Conservation (phyloP, 2,329 filamentous ascomycete genomes). For the Talaromyces sp. region DNA sequence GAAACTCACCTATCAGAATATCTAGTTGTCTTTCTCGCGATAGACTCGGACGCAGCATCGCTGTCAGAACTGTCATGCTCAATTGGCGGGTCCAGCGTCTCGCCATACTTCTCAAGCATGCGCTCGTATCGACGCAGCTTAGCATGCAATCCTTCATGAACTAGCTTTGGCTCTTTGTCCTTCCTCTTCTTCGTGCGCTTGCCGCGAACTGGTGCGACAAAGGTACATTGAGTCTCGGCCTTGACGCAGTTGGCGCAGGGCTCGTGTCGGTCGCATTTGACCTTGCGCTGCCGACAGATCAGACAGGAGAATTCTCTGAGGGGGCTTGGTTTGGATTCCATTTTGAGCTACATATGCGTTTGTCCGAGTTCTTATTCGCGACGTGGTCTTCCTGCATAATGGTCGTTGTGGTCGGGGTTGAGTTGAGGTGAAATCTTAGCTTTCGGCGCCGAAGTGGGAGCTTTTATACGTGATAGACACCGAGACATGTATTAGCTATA, state of each 20-base stretch:
- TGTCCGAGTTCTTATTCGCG: too few species aligned
- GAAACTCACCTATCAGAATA: not conserved
- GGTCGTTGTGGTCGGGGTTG: too few species aligned
- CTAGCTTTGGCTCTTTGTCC: too few species aligned
- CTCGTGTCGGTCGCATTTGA: conserved; percentile 39
- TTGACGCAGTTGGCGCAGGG: conserved; percentile 46
- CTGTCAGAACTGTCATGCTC: not conserved
- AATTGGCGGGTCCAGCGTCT: not conserved
- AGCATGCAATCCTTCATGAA: not conserved
- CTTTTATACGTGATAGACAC: too few species aligned
- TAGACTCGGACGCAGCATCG: not conserved
- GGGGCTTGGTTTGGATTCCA: too few species aligned
- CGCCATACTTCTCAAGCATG: not conserved
- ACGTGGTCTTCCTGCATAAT: too few species aligned
- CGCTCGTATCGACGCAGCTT: not conserved
- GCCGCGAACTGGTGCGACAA: conserved; percentile 18
- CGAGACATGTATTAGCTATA: too few species aligned
- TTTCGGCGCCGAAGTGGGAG: too few species aligned
- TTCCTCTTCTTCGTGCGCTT: not conserved
- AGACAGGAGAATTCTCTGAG: conserved; percentile 24
- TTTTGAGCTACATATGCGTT: too few species aligned
- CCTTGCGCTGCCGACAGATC: conserved; percentile 36
- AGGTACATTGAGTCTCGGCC: conserved; percentile 34
- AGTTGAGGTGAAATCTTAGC: too few species aligned
- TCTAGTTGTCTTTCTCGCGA: not conserved